Evolutionary conservation across 495 filamentous ascomycete genomes (phyloP), one percentile per base, ranked within the genome.

Genomic region (Penicillium goetzii): DNA sequence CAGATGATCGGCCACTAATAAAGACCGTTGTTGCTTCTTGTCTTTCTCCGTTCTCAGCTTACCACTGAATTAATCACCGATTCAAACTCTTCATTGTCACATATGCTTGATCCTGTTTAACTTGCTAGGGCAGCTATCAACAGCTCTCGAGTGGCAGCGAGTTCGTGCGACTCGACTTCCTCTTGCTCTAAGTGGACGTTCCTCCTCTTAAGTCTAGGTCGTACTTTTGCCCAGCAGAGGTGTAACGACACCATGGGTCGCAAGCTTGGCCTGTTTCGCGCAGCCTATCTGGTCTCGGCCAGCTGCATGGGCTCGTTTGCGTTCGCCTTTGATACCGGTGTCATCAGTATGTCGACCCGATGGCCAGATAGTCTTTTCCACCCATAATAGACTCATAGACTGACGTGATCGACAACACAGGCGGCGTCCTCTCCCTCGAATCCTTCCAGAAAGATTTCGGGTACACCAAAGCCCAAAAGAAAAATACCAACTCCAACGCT

Each of bases 231-330:
- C 4, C 30, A 53, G 8, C 52, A 43, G 26, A 33, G 10, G 47
- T 51, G 25, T 51, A 21, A 33, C 40, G 4, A 26, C 55, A 57
- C 6, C 28, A 76, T 78, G 72, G 74, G 74, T 54, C 68, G 66
- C 41, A 74, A 62, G 50, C 69, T 78, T 10, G 74, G 76, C 32
- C 65, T 74, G 40, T 56, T 77, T 28, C 63, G 76, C 26, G 74
- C 74, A 50, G 62, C 67, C 26, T 77, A 76, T 41, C 68, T 78
- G 51, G 74, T 72, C 21, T 77, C 69, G 1, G 74, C 71, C 54
- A 76, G 76, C 65, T 77, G 76, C 58, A 74, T 77, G 71, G 74
- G 74, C 26, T 78, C 76, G 5, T 78, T 78, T 56, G 72, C 73
- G 2, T 78, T 78, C 51, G 73, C 76, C 12, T 78, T 76, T 49